Evolutionary conservation across 2,329 filamentous ascomycete genomes (phyloP), one percentile per base, ranked within the genome.

Genomic region (Corniculantispora saksenae): DNA sequence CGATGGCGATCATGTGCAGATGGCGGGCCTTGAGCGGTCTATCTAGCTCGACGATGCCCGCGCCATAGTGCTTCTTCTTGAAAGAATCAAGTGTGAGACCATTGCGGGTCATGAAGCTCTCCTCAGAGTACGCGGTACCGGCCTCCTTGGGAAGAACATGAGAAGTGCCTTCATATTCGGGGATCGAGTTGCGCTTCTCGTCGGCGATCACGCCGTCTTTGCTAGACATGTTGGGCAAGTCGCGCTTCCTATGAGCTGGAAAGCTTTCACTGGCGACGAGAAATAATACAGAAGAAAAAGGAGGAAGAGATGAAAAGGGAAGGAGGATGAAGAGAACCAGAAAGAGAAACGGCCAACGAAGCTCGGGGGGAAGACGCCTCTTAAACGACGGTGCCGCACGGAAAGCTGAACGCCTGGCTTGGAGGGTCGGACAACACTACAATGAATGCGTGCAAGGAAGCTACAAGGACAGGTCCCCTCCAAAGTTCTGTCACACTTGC

Each of bases 1-100:
- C 84, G 64, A 87, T 86, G 71, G 84, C 83, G 75, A 87, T 87
- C 85, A 87, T 87, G 76, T 88, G 83, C 69, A 88, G 75, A 75
- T 88, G 85, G 68, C 85, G 83, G 60, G 79, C 78, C 78, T 84
- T 83, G 79, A 88, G 84, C 70, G 77, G 74, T 58, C 78, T 77
- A 68, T 82, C 79, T 55, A 83, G 74, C 70, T 81, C 74, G 53
- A 73, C 72, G 68, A 73, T 65, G 38, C 72, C 73, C 10, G 63
- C 27, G 55, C 73, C 73, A 69, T 74, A 76, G 67, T 73, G 59
- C 61, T 73, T 73, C 65, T 68, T 71, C 69, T 75, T 72, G 70
- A 79, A 78, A 21, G 76, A 78, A 35, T 72, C 70, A n/a, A 71
- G 56, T 60, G 73, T 78, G 29, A 79, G 70, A 55, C 77, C 77